A percentile compares a stretch with the other conserved stretches of the same genome.
Evolutionary conservation across 192 early-diverging fungal genomes (phyloP).

Genomic region (Kickxella alabastrina): DNA sequence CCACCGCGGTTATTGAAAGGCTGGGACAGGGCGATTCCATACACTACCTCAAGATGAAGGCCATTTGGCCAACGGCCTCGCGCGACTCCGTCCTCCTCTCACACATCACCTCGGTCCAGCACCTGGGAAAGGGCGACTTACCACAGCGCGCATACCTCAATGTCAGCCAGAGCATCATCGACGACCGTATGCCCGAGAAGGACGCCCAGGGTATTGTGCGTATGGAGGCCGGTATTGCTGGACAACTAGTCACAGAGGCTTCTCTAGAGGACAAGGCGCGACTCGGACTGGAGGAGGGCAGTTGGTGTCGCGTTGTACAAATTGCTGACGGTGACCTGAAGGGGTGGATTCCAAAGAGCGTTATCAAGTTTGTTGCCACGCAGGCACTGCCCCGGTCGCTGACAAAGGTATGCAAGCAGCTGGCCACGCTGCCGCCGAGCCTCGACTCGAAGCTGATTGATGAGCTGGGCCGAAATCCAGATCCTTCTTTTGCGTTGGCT

Average conservation of each 20-base stretch:
- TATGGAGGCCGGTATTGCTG: constrained; percentile 51
- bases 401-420: constrained; percentile 42
- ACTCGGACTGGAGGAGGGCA: constrained; percentile 16
- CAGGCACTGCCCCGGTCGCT: constrained; percentile 52
- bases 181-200: constrained; percentile 27
- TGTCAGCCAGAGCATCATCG: constrained; percentile 42
- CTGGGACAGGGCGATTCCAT: constrained; percentile 32
- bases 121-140: constrained; percentile 2
- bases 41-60: constrained; percentile 47
- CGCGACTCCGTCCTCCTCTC: constrained; percentile 48
- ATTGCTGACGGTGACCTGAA: constrained; percentile 49
- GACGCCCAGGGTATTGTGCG: constrained; percentile 38
- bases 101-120: constrained; percentile 17
- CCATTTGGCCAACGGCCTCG: constrained; percentile 50
- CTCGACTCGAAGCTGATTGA: constrained; percentile 26
- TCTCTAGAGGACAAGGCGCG: constrained; percentile 7
- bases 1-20: constrained; percentile 28
- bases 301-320: constrained; percentile 45
- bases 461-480: background rate
- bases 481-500: background rate
- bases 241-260: constrained; percentile 34
- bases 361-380: constrained; percentile 52
- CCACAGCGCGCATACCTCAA: constrained; percentile 20
- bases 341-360: constrained; percentile 51
- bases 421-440: constrained; percentile 16